Base-by-base conservation (phyloP, 495 filamentous ascomycete species). In the Xylaria flabelliformis region DNA sequence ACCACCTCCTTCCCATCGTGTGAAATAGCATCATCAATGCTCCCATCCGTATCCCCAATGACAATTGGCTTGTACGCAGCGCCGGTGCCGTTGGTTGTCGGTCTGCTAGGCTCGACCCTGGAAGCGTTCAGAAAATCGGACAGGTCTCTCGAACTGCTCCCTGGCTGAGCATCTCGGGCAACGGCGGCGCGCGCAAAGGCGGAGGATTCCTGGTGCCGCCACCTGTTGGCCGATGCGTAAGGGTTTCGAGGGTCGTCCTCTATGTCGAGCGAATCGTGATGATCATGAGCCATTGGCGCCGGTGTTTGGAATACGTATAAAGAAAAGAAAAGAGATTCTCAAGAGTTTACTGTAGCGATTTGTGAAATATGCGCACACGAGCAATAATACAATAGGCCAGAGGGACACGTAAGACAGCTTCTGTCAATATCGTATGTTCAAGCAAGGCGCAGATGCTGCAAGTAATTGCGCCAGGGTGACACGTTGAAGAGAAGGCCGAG, bases 1-100 rank as follows among this genome's bases (percentile, higher is more conserved):
- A 92, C 84, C 24, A 97, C 85, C 70, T 94, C 87, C 66, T 89
- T 80, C 62, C 82, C 85, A 64, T 87, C 82, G 32, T 74, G 72
- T 13, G 74, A 58, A 21, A 51, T 50, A 34, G 62, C 42, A 39
- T 50, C 53, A 56, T 62, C 78, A 26, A 68, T 53, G 3, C 67
- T 69, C 32, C 81, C 80, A 34, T 84, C 80, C 9, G 72, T 73
- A 26, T 76, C 79, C 62, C 77, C 82, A 34, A 81, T 73, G 36
- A 85, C 74, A 71, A 87, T 82, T 51, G 84, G 84, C 69, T 78
- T 82, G 73, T 80, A 81, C 51, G 42, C 69, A 56, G 58, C 56
- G 32, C 79, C 77, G 58, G 70, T 62, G 72, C 78, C 64, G 76
- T 80, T 71, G 53, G 41, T 70, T 12, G 51, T 51, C 51, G 75